These are phyloP conservation scores for Eucalyptus camaldulensis DNA, from an alignment of 345 rosid species.

Conservation along the genomic window DNA sequence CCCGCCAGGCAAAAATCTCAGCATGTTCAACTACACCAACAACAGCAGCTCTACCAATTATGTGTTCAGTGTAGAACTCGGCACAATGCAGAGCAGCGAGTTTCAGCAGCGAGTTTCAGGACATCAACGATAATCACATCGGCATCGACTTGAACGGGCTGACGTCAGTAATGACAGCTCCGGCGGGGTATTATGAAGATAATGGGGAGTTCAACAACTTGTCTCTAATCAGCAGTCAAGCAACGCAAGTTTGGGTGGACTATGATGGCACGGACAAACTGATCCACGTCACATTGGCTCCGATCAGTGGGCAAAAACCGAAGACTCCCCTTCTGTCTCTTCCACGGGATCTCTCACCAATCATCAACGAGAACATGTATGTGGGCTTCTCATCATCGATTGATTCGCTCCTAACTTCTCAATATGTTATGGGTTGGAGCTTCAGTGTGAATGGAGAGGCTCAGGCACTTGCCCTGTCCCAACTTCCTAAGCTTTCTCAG, in stretches of 20 bases:
- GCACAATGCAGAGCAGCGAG: constrained; percentile 19
- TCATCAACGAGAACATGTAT: constrained; percentile 20
- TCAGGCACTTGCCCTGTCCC: constrained; percentile 24
- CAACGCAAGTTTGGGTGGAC: constrained; percentile 42
- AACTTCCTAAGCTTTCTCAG: constrained; percentile 56
- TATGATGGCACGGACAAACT: constrained; percentile 16
- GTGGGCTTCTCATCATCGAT: constrained; percentile 77
- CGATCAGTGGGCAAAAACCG: constrained; percentile 20
- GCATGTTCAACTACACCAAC: constrained; percentile 28
- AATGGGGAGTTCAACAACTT: not conserved
- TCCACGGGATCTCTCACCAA: constrained; percentile 20
- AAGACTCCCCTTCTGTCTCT: constrained; percentile 24
- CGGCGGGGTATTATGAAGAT: constrained; percentile 25
- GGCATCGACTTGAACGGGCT: constrained; percentile 44
- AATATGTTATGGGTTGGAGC: constrained; percentile 66
- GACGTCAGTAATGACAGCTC: constrained; percentile 7
- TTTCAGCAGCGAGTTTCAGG: constrained; percentile 21
- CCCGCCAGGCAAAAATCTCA: constrained; percentile 23
- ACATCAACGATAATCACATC: constrained; percentile 36
- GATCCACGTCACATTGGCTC: constrained; percentile 37
- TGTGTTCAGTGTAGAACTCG: constrained; percentile 45
- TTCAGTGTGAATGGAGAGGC: constrained; percentile 30
- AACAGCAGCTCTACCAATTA: constrained; percentile 25
- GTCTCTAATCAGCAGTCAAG: constrained; percentile 5
- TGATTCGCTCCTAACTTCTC: constrained; percentile 12